Base-by-base conservation (phyloP, 208 protist genomes). In the Angomonas ambiguus region DNA sequence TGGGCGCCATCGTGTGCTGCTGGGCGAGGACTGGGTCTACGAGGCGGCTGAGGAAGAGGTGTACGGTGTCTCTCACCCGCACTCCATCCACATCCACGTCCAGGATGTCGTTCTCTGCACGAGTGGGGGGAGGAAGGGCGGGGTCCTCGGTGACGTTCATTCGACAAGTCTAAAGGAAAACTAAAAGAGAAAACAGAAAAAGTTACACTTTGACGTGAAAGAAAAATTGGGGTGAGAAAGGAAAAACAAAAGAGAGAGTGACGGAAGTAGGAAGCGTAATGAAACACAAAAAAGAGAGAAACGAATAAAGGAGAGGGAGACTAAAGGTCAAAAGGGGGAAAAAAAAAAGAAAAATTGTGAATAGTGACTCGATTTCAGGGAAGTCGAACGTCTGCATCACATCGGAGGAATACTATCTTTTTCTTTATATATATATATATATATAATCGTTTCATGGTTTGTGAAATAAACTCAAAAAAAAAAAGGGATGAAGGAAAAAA, bases 31-130 rank as follows among this genome's bases (percentile, higher is more conserved):
- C 62, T 10, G 85, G 79, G 61, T 93, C 85, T n/a, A 92, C 66
- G 5, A 95, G 72, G 38, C 85, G 87, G 57, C 80, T 76, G 8
- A 95, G 74, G 59, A 95, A 95, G 10, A 93, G 71, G 55, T 90
- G 80, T 20, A 90, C 76, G 8, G 75, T 72, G 57, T 95, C 90
- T 4, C 87, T 84, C 51, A 95, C 76, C 8, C 82, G 80, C 10
- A 82, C 65, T 18, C 90, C 90, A 28, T 92, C 80, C 16, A 74
- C 69, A 69, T 95, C 90, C 20, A 93, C 79, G 70, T 88, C 84
- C 1, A 90, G 4, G 32, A 83, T 42, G 49, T 72, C 75, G 51
- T 92, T 84, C 6, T 64, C 69, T 25, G 57, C 55, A 4, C 11
- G 6, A 2, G 57, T 62, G 1, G 83, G 83, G 28, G 76, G 70